Conservation (phyloP, 306 rosid species). For the cucumber (Cucumis sativus) region Cucumber_9930_V3 NC_026658.2:17618501-17619000, state of each 20-base stretch:
- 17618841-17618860: conserved; percentile 79
- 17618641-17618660: conserved; percentile 16
- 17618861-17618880: conserved; percentile 55
- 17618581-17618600: not conserved
- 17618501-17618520: too few relatives aligned
- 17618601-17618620: not conserved
- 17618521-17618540: too few relatives aligned
- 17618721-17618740: conserved; percentile 54
- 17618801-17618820: conserved; percentile 92
- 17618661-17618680: conserved; percentile 70
- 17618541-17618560: not conserved
- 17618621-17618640: not conserved
- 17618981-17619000: not conserved
- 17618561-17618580: not conserved
- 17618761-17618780: conserved; percentile 76
- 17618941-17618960: not conserved
- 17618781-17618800: conserved; percentile 96
- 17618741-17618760: conserved; percentile 55
- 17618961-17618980: not conserved
- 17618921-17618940: not conserved
- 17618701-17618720: conserved; percentile 81
- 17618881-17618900: not conserved
- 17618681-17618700: conserved; percentile 94
- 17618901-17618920: not conserved
- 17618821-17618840: conserved; percentile 77